These are phyloP conservation scores for Zoysia japonica DNA, from an alignment of 176 grass and related monocot species.

Conservation along the genomic window DNA sequence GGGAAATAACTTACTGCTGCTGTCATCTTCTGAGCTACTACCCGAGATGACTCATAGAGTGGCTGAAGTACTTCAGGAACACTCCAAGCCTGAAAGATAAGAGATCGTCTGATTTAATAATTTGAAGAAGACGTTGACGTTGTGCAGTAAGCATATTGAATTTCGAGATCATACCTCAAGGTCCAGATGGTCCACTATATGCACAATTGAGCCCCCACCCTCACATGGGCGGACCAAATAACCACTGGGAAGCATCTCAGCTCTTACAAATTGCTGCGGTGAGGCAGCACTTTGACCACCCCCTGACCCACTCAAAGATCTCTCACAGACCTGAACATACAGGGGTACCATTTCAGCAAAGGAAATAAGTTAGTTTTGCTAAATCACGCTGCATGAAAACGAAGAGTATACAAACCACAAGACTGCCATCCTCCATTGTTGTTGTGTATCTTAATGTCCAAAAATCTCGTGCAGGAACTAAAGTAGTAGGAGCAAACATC, in stretches of 20 bases:
- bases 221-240: constrained; percentile 91
- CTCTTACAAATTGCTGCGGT: constrained; percentile 94
- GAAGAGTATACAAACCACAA: constrained; percentile 61
- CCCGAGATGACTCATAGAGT: constrained; percentile 86
- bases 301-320: constrained; percentile 89
- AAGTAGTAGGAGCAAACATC: constrained; percentile 97
- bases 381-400: background rate
- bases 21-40: constrained; percentile 99
- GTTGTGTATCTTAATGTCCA: constrained; percentile 95
- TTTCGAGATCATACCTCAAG: constrained; percentile 55
- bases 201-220: constrained; percentile 86
- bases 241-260: constrained; percentile 96
- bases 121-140: constrained; percentile 2
- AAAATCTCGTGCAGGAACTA: constrained; percentile 93
- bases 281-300: constrained; percentile 62
- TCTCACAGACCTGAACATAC: constrained; percentile 77
- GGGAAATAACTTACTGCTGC: constrained; percentile 63
- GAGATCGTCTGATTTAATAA: constrained; percentile 21
- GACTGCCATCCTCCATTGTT: constrained; percentile 85
- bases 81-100: constrained; percentile 73
- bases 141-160: background rate
- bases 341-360: background rate
- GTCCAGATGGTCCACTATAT: constrained; percentile 97
- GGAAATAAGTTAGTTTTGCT: background rate
- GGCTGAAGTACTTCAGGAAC: constrained; percentile 94